Base-by-base conservation (phyloP, 805 yeast genomes). In the Vanderwaltozyma yarrowii region DNA sequence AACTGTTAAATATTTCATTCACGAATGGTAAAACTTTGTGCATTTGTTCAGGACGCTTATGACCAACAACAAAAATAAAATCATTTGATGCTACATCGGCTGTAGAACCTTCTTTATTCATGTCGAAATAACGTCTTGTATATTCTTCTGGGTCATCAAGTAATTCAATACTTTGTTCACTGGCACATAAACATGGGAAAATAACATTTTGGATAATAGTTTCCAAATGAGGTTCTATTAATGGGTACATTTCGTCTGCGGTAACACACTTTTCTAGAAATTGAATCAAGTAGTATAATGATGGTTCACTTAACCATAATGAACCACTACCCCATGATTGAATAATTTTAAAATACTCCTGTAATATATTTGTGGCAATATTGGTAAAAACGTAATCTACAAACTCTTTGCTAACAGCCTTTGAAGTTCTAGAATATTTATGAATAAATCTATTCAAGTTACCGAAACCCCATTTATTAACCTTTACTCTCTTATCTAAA, bases 391-490 rank as follows among this genome's bases (percentile, higher is more conserved):
- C 82, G 47, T 72, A 62, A 3, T 62, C 59, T 20, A 76, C 68
- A 55, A 83, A 86, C 13, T 67, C 73, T 16, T 69, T 70, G 46
- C 49, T 50, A 57, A 49, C 54, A 23, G 45, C 38, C 61, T 66
- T 62, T 45, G 43, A 77, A 54, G 36, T 73, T 76, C 58, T 52
- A n/a, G 54, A 41, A 54, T 76, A 87, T 47, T 84, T 72, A 37
- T 72, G 70, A 50, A 82, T 79, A 15, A 87, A 64, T 47, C 89
- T 72, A 49, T 71, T 73, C 36, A 88, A 56, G 55, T 86, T 86
- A 29, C 83, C 86, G 47, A 77, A 77, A 4, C 89, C 78, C 97
- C 98, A 89, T 59, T 92, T 92, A 64, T 70, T 88, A 51, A 75
- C 76, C 60, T 77, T 89, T 54, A 67, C 78, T 71, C 80, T 65